These are phyloP conservation scores for Centrapalus pauciflorus DNA, from an alignment of 129 eudicot species.

Conservation along the genomic window DNA sequence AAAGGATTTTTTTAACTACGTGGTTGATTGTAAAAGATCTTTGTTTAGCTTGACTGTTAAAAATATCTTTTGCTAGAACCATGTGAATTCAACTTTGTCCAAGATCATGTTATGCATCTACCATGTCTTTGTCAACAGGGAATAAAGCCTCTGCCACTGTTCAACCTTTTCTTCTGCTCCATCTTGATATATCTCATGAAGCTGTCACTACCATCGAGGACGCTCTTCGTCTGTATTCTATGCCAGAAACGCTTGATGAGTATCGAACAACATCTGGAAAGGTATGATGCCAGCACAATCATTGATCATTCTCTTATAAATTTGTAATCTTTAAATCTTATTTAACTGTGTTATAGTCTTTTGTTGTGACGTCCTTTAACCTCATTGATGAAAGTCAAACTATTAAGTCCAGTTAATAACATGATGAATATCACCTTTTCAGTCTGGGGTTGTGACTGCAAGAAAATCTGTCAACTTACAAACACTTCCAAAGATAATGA, in stretches of 20 bases:
- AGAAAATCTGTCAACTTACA: conserved; percentile 76
- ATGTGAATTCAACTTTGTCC: neutral
- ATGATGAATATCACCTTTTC: conserved; percentile 25
- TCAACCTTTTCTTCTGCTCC: conserved; percentile 89
- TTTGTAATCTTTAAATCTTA: neutral
- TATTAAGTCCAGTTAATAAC: no score
- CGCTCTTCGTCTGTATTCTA: conserved; percentile 73
- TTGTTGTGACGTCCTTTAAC: neutral
- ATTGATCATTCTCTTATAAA: neutral
- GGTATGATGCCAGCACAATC: conserved; percentile 31
- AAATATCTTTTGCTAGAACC: neutral
- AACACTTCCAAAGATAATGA: conserved; percentile 75
- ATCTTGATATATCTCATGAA: conserved; percentile 89
- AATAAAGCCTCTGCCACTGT: conserved; percentile 87
- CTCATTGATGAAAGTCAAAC: neutral
- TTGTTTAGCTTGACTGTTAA: no score
- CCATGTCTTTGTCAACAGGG: conserved; percentile 40
- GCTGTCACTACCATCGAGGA: conserved; percentile 73
- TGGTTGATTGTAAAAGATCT: no score
- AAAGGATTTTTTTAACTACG: no score
- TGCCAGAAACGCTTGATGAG: conserved; percentile 88
- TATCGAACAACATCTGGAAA: conserved; percentile 73
- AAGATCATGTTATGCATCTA: neutral
- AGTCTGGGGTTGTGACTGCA: conserved; percentile 82
- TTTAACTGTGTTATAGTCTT: neutral